Base-by-base conservation (phyloP, 2,329 filamentous ascomycete genomes). In the Beauveria australis region DNA sequence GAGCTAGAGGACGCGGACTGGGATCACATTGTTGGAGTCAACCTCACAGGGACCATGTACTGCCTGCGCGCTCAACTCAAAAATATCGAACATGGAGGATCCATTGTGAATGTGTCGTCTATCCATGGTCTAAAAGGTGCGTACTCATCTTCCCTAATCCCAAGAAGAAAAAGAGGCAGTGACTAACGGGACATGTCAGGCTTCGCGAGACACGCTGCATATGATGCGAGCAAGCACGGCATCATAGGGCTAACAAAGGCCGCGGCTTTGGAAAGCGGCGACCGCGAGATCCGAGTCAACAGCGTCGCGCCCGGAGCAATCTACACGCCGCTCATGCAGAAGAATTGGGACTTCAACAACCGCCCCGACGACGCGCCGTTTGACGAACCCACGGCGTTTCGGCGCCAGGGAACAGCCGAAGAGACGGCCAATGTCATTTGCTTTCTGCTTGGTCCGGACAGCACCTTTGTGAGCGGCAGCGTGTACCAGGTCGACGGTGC, bases 31-130 rank as follows among this genome's bases (percentile, higher is more conserved):
- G 75, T 81, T 19, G 71, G 69, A 5, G 73, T 80, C 55, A 80
- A 80, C 62, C 67, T 80, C 53, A 79, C 76, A 2, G 78, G 78
- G 2, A 75, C 73, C 48, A 79, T 80, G 77, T 78, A 79, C 66
- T 79, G 78, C 64, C 63, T 80, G 64, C 72, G 77, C 41, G 76
- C 76, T 9, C 67, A 77, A 67, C 70, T 79, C 47, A 68, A 68
- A 43, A 74, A 75, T 46, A 75, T 84, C 53, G 73, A 73, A 1
- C 72, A 78, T n/a, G 76, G 78, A 1, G 81, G 81, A 1, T 82
- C 81, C 63, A 84, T 86, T 66, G 82, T 86, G 61, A 85, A 82
- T 67, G 74, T 80, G 30, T 75, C 77, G n/a, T 81, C 77, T 43
- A 78, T 83, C 51, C 76, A 80, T 43, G 81, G 81, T 41, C 64